A percentile compares a stretch with the other conserved stretches of the same genome.
Evolutionary conservation across 164 flowering plant genomes (phyloP).

Genomic region (Vitis labrusca): DNA sequence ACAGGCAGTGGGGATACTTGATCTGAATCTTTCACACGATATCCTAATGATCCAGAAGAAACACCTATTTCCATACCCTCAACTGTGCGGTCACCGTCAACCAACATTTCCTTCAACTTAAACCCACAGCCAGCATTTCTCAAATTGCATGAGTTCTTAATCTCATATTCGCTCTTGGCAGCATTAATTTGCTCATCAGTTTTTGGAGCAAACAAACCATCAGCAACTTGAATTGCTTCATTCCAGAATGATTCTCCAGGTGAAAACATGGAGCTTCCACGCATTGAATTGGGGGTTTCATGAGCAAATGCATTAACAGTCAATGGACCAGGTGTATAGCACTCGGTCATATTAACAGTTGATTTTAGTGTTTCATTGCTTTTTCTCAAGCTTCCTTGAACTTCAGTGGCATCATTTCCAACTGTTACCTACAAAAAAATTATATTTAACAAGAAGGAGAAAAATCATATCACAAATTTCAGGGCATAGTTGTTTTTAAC

Average conservation of each 20-base stretch:
- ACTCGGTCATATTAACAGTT: constrained; percentile 17
- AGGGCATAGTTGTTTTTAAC: neutral
- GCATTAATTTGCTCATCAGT: constrained; percentile 18
- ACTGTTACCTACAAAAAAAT: constrained; percentile 30
- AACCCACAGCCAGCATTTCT: constrained; percentile 14
- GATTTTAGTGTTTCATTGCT: constrained; percentile 35
- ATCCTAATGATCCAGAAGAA: constrained; percentile 23
- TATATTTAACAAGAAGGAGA: neutral
- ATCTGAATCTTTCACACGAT: constrained; percentile 24
- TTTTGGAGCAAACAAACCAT: constrained; percentile 54
- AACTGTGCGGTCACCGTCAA: constrained; percentile 23
- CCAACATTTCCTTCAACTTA: constrained; percentile 10
- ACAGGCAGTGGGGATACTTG: constrained; percentile 74
- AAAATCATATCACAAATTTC: neutral
- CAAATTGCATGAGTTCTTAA: constrained; percentile 12
- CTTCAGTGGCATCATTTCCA: constrained; percentile 13
- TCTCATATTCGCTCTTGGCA: constrained; percentile 16
- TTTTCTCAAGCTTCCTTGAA: constrained; percentile 51
- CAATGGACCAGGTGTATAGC: constrained; percentile 46
- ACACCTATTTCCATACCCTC: constrained; percentile 13
- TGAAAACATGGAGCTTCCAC: constrained; percentile 75
- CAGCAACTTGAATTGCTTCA: constrained; percentile 87
- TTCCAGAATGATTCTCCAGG: constrained; percentile 97
- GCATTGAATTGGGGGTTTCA: constrained; percentile 62
- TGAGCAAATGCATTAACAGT: constrained; percentile 21